These are phyloP conservation scores for Ascochyta clinopodiicola DNA, from an alignment of 2,329 filamentous ascomycete species.

Conservation along the genomic window DNA sequence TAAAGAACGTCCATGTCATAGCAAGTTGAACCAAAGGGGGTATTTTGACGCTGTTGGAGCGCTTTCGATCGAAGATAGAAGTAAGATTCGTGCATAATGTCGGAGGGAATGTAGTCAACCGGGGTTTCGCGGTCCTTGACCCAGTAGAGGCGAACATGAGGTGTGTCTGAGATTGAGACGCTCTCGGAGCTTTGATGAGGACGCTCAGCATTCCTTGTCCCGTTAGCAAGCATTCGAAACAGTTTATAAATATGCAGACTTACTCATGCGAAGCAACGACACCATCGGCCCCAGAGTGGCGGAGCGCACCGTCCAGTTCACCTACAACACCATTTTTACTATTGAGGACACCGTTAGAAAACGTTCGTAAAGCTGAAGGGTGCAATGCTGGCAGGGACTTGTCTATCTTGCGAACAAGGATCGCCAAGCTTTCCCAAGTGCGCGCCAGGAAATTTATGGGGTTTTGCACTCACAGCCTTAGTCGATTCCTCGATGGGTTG, in stretches of 20 bases:
- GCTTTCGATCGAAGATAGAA: slow-evolving; percentile 57
- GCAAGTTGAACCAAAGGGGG: slow-evolving; percentile 54
- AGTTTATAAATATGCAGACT: slow-evolving; percentile 13
- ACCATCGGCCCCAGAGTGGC: slow-evolving; percentile 48
- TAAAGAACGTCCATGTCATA: slow-evolving; percentile 72
- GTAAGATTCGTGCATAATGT: slow-evolving; percentile 58
- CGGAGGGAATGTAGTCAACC: slow-evolving; percentile 51
- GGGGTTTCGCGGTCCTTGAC: slow-evolving; percentile 57
- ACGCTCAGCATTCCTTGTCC: slow-evolving; percentile 28
- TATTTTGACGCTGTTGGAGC: slow-evolving; percentile 56
- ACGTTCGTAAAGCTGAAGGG: slow-evolving; percentile 52
- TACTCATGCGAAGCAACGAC: slow-evolving; percentile 42
- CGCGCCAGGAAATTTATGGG: slow-evolving; percentile 60
- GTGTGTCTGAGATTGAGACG: slow-evolving; percentile 26
- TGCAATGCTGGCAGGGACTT: slow-evolving; percentile 39
- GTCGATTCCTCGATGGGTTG: slow-evolving; percentile 36
- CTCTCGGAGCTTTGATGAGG: slow-evolving; percentile 25
- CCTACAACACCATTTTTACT: slow-evolving; percentile 56
- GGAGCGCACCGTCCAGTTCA: slow-evolving; percentile 53
- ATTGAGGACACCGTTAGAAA: slow-evolving; percentile 64
- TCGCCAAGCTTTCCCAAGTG: slow-evolving; percentile 59
- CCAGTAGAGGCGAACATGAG: slow-evolving; percentile 53
- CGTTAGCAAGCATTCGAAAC: neutral
- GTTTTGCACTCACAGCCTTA: slow-evolving; percentile 45
- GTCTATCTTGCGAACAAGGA: slow-evolving; percentile 58